These are phyloP conservation scores for Trichoderma sp. DNA, from an alignment of 2,329 filamentous ascomycete genomes.

Conservation along the genomic window DNA sequence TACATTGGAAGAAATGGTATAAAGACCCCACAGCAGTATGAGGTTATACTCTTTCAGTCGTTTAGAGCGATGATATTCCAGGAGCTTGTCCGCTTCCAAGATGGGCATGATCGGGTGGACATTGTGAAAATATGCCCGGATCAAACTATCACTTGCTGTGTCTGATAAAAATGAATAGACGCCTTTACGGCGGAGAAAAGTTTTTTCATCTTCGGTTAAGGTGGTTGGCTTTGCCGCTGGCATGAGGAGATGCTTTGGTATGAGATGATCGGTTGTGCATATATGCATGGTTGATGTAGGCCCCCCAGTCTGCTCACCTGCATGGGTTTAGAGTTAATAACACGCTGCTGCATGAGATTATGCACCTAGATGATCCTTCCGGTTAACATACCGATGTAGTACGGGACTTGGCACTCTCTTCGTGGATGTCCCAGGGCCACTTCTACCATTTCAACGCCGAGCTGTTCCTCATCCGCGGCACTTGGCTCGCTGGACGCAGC, in stretches of 20 bases:
- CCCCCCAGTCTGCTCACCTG: slow-evolving; percentile 5
- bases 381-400: not conserved
- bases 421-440: not conserved
- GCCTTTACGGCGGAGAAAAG: slow-evolving; percentile 6
- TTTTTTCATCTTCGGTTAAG: not conserved
- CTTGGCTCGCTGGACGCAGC: not conserved
- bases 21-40: not conserved
- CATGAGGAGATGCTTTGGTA: slow-evolving; percentile 15
- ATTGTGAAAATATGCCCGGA: slow-evolving; percentile 10
- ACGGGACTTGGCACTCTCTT: slow-evolving; percentile 7
- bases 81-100: slow-evolving; percentile 2
- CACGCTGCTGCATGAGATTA: not conserved
- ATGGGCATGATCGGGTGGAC: slow-evolving; percentile 12
- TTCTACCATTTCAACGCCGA: slow-evolving; percentile 11
- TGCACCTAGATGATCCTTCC: not conserved
- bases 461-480: not conserved
- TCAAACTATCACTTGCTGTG: not conserved
- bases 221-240: not conserved
- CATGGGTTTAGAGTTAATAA: not conserved
- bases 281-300: slow-evolving; percentile 13
- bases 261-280: not conserved
- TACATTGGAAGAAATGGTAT: not conserved
- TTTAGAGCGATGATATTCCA: slow-evolving; percentile 4
- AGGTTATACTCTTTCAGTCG: slow-evolving; percentile 6
- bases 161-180: slow-evolving; percentile 12